Evolutionary conservation across 1,284 basidiomycete species (phyloP).

Genomic region (Puccinia polysora): DNA sequence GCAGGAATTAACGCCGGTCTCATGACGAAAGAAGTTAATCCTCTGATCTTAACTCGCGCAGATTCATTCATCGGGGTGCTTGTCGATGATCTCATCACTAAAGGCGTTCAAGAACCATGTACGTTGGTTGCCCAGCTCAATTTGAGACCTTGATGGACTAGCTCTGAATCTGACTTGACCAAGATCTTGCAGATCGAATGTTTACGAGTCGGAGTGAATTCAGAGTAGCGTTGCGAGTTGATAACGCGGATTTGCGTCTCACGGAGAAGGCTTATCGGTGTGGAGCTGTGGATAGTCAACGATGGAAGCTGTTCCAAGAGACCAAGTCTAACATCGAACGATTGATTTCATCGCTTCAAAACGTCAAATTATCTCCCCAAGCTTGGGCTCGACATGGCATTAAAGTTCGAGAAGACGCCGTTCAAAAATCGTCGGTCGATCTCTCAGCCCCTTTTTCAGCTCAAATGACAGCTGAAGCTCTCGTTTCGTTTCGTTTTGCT

Average conservation of each 20-base stretch:
- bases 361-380: conserved; percentile 49
- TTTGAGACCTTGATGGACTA: too few species aligned
- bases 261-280: conserved; percentile 64
- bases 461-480: background rate
- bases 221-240: conserved; percentile 74
- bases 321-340: conserved; percentile 59
- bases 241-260: conserved; percentile 77
- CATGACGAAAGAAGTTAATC: conserved; percentile 59
- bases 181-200: conserved; percentile 69
- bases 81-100: conserved; percentile 80
- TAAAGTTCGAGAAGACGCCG: conserved; percentile 51
- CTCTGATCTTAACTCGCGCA: conserved; percentile 68
- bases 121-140: conserved; percentile 41
- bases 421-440: conserved; percentile 48
- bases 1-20: conserved; percentile 83
- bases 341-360: conserved; percentile 59
- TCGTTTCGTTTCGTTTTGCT: too few species aligned
- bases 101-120: conserved; percentile 80
- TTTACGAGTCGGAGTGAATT: conserved; percentile 87
- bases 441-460: background rate
- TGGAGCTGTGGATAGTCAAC: conserved; percentile 63
- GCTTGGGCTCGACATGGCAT: conserved; percentile 52
- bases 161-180: too few species aligned
- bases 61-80: conserved; percentile 81
- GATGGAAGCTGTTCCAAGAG: conserved; percentile 61